Evolutionary conservation across 2,329 filamentous ascomycete species (phyloP).

Genomic region (Stagonosporopsis vannaccii): DNA sequence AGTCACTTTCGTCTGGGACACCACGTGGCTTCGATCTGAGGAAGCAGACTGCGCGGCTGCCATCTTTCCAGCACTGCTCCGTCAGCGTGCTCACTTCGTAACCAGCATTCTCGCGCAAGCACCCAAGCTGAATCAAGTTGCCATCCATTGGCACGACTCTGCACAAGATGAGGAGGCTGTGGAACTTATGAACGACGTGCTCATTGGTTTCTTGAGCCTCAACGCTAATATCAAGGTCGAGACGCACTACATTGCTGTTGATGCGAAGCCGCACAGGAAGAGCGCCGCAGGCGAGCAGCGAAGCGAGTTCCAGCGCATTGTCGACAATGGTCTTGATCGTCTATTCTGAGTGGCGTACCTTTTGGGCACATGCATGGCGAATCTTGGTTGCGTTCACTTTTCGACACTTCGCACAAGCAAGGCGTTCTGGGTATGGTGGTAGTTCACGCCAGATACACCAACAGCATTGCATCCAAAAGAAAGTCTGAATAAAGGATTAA

Average conservation of each 20-base stretch:
- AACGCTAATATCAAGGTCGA: slow-evolving; percentile 31
- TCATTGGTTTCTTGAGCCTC: slow-evolving; percentile 33
- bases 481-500: background rate
- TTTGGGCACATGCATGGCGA: background rate
- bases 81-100: slow-evolving; percentile 35
- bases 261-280: slow-evolving; percentile 31
- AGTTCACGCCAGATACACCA: too few species aligned
- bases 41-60: slow-evolving; percentile 22
- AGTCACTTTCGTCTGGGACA: slow-evolving; percentile 45
- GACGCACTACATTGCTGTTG: slow-evolving; percentile 37
- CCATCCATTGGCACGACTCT: slow-evolving; percentile 46
- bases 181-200: slow-evolving; percentile 31
- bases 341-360: slow-evolving; percentile 18
- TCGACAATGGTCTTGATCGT: slow-evolving; percentile 25
- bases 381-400: background rate
- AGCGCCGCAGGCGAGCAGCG: slow-evolving; percentile 40
- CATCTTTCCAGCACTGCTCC: slow-evolving; percentile 39
- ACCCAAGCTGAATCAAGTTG: slow-evolving; percentile 35
- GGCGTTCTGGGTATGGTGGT: background rate
- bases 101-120: slow-evolving; percentile 33
- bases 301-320: slow-evolving; percentile 41
- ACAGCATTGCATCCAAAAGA: background rate
- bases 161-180: slow-evolving; percentile 31
- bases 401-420: background rate
- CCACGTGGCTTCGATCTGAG: slow-evolving; percentile 39